A percentile compares a stretch with the other conserved stretches of the same genome.
Evolutionary conservation across 2,329 filamentous ascomycete species (phyloP).

Genomic region (Teratosphaeria destructans): DNA sequence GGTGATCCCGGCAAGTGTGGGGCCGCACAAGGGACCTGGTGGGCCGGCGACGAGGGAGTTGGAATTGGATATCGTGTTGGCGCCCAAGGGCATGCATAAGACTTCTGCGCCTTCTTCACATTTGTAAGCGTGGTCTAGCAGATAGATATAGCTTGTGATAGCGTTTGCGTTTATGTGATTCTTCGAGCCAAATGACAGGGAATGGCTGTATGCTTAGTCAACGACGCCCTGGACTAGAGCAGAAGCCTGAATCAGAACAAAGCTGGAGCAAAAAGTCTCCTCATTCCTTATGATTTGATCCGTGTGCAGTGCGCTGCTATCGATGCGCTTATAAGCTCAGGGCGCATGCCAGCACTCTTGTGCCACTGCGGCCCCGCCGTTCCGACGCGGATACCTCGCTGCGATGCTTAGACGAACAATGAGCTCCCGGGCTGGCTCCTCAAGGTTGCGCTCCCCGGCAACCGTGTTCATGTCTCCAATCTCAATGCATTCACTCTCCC

Average conservation of each 20-base stretch:
- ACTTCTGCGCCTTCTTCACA: neutral
- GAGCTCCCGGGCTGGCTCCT: neutral
- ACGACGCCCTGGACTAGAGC: too few species aligned
- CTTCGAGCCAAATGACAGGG: neutral
- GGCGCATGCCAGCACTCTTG: neutral
- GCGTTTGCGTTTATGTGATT: neutral
- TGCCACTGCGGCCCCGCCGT: neutral
- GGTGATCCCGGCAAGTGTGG: slow-evolving; percentile 41
- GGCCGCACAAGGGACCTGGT: slow-evolving; percentile 21
- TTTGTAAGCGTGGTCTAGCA: neutral
- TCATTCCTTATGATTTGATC: neutral
- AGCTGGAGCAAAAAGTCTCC: neutral
- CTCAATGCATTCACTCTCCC: neutral
- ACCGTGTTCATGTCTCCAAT: neutral
- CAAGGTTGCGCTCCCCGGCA: neutral
- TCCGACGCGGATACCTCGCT: neutral
- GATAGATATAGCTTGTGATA: neutral
- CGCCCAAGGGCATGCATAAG: slow-evolving; percentile 24
- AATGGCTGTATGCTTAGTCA: neutral
- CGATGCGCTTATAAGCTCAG: neutral
- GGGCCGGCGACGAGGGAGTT: slow-evolving; percentile 35
- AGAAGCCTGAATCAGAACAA: neutral
- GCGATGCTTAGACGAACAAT: neutral
- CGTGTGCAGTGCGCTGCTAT: neutral
- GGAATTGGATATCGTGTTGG: slow-evolving; percentile 51